Conservation (phyloP, 2,329 filamentous ascomycete genomes). For the Aspergillus fischeri region DNA sequence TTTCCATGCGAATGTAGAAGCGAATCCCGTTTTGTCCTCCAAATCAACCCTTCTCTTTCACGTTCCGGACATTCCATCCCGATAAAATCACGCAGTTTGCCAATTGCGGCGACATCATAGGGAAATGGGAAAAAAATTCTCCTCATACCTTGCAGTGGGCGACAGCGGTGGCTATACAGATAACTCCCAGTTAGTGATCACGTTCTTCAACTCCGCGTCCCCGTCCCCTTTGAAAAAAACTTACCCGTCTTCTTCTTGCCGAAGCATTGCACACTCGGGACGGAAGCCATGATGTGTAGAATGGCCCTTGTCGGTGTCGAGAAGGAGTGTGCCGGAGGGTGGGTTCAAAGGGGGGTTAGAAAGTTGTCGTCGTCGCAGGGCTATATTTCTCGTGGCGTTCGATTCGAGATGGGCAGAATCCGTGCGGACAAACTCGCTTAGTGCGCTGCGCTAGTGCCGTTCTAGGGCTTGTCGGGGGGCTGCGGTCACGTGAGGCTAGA, state of each 20-base stretch:
- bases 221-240: slow-evolving; percentile 12
- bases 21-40: background rate
- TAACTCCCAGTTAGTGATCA: slow-evolving; percentile 15
- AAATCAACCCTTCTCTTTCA: slow-evolving; percentile 1
- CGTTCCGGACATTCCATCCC: slow-evolving; percentile 10
- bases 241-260: slow-evolving; percentile 87
- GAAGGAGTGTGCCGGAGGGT: slow-evolving; percentile 31
- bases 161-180: slow-evolving; percentile 68
- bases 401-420: slow-evolving; percentile 31
- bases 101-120: slow-evolving; percentile 10
- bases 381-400: slow-evolving; percentile 18
- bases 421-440: slow-evolving; percentile 42
- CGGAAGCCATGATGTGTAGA: slow-evolving; percentile 65
- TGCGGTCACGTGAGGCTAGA: slow-evolving; percentile 24
- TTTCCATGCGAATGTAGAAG: background rate
- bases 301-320: slow-evolving; percentile 41
- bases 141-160: slow-evolving; percentile 81
- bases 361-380: slow-evolving; percentile 36
- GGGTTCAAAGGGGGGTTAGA: slow-evolving; percentile 13
- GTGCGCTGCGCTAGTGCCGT: slow-evolving; percentile 25
- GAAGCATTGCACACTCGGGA: slow-evolving; percentile 93
- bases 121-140: slow-evolving; percentile 12
- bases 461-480: slow-evolving; percentile 26
- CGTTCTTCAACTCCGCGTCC: background rate
- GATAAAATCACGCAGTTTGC: slow-evolving; percentile 5